Base-by-base conservation (phyloP, 768 basidiomycete genomes). In the Russula brevipes region DNA sequence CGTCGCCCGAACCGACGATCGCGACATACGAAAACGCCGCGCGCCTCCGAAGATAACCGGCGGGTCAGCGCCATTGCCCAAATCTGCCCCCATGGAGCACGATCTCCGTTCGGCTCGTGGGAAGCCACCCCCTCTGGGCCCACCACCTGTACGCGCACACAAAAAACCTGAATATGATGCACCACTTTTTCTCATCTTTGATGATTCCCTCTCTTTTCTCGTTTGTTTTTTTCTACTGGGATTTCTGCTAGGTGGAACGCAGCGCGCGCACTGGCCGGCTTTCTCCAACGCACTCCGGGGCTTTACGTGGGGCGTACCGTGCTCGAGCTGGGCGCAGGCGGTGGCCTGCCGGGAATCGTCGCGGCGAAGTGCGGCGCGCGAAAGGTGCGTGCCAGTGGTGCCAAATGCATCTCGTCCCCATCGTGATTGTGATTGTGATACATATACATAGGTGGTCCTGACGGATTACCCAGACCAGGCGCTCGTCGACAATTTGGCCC, bases 241-340 rank as follows among this genome's bases (percentile, higher is more conserved):
- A 3, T 8, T 39, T 8, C 4, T 39, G 12, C 38, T 39, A 91
- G 91, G 64, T 92, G 91, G 89, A 93, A 92, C 69, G 89, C 91
- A 2, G 84, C 89, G 2, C 77, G 86, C 4, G 81, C 86, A 0
- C 80, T 92, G 54, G 88, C 90, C 12, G 78, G 83, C 0, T 90
- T 85, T 70, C 77, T 91, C 2, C 88, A 91, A 64, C 72, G 74
- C 11, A 78, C 86, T 58, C 69, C 70, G 0, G 72, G 78, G 1
- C 67, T 87, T 0, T 85, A 83, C 50, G 68, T 67, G 0, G 74
- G 74, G 6, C 77, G 74, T 8, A 73, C 69, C 31, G 85, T 98
- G 0, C 78, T 98, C 1, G 97, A 99, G 72, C 82, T 98, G 0
- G 97, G 97, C 0, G 97, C 97, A 0, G 97, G 94, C 0, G 95